phyloP scores from a whole-genome alignment of 331 rosid genomes.

The Dryas integrifolia region DNA sequence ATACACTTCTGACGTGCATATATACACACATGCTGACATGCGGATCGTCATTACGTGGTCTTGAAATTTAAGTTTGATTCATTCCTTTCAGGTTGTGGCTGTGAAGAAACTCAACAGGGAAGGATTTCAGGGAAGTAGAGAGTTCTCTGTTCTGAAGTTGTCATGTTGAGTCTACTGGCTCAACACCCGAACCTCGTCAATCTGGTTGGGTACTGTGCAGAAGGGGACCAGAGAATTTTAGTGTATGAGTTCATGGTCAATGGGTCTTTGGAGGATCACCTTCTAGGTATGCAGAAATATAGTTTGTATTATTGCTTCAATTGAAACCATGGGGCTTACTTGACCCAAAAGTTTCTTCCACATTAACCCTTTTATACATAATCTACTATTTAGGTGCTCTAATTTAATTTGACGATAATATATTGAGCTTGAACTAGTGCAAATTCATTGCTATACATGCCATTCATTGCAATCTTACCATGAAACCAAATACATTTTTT shows the following conservation, averaged over 20 bases:
- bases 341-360: background rate
- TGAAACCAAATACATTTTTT: background rate
- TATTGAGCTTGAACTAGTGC: no score
- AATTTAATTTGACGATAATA: no score
- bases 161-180: constrained; percentile 55
- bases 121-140: constrained; percentile 70
- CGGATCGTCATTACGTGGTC: no score
- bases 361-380: no score
- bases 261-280: constrained; percentile 66
- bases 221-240: constrained; percentile 54
- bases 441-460: no score
- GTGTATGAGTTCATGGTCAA: constrained; percentile 67
- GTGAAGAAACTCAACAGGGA: constrained; percentile 57
- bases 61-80: background rate
- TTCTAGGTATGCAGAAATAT: constrained; percentile 42
- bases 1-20: no score
- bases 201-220: constrained; percentile 64
- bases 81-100: constrained; percentile 52
- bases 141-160: constrained; percentile 64
- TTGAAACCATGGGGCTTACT: no score
- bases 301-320: background rate
- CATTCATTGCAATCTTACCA: no score
- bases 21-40: no score
- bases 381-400: no score
- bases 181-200: constrained; percentile 63